Evolutionary conservation across 2,329 filamentous ascomycete genomes (phyloP).

Genomic region (Teratosphaeria epicoccoides): DNA sequence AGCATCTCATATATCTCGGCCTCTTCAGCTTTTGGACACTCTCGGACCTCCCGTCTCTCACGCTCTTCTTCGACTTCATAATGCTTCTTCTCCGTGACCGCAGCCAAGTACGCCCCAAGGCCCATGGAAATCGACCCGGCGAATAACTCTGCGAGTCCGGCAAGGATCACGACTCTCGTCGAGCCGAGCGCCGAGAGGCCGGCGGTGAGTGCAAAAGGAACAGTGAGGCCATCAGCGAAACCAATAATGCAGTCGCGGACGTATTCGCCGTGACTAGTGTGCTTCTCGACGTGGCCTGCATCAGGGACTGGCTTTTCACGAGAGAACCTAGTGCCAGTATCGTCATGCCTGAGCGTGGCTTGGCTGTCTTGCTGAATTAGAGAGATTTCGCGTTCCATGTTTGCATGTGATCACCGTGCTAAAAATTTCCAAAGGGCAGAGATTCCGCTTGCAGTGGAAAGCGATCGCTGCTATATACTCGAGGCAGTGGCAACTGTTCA

Average conservation of each 20-base stretch:
- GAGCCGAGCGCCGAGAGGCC: conserved; percentile 48
- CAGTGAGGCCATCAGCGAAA: conserved; percentile 67
- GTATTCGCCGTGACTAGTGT: conserved; percentile 30
- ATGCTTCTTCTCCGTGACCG: conserved; percentile 44
- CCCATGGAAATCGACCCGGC: conserved; percentile 71
- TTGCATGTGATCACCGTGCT: not conserved
- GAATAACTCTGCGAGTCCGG: conserved; percentile 64
- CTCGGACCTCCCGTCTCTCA: conserved; percentile 35
- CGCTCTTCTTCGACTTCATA: conserved; percentile 41
- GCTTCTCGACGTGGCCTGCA: conserved; percentile 1
- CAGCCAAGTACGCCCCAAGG: conserved; percentile 61
- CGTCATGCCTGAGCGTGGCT: not conserved
- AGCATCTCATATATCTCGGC: conserved; percentile 34
- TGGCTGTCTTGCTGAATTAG: not conserved
- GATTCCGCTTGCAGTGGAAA: not conserved
- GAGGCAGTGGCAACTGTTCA: too few species aligned
- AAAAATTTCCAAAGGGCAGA: not conserved
- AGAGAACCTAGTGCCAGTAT: not conserved
- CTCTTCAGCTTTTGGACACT: conserved; percentile 34
- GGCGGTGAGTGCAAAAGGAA: conserved; percentile 68
- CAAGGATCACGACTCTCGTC: conserved; percentile 36
- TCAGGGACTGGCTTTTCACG: not conserved
- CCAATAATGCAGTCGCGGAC: conserved; percentile 61
- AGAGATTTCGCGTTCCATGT: not conserved
- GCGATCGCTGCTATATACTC: too few species aligned